Base-by-base conservation (phyloP, 306 rosid genomes). In the Quercus berberidifolia region DNA sequence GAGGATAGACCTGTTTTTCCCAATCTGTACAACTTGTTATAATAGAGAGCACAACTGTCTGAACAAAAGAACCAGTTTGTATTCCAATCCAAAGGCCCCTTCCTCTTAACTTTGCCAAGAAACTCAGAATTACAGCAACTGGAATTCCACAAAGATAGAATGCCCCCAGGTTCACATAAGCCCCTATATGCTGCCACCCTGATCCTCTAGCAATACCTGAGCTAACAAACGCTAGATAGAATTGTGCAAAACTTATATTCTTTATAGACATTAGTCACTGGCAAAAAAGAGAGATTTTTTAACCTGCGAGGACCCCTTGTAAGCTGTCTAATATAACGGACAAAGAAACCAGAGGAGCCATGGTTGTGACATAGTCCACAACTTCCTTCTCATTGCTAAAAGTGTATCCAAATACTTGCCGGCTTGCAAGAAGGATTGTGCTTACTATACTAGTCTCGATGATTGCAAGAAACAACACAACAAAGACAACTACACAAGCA, bases 181-280 rank as follows among this genome's bases (percentile, higher is more conserved):
- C 95, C 55, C 95, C 97, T 18, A 85, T 2, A 9, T 86, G 91
- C 78, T 90, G 93, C 95, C 97, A 92, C 30, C 97, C 97, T 83
- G 91, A 89, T 10, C 97, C 93, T 81, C 91, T 89, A 55, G 92
- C 88, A 89, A 89, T 49, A 38, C 93, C 95, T 92, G 74, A 49
- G 54, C 46, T 74, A 64, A 62, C 18, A 6, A 71, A 60, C 31
- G 55, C 75, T 11, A 8, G 14, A 26, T 57, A 2, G 23, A 76
- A 46, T 12, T 12, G 14, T 2, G 15, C 17, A 19, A 67, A 38
- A 10, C 30, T 55, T 13, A 21, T 8, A 15, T 70, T 38, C 23
- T 12, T 6, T 33, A 20, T 4, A 71, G 46, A 54, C 25, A 41
- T 52, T 71, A 28, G 18, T n/a, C 18, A 64, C 19, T 55, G 46